phyloP scores from a whole-genome alignment of 1,139 yeast genomes.

The Ashbya aceris region DNA sequence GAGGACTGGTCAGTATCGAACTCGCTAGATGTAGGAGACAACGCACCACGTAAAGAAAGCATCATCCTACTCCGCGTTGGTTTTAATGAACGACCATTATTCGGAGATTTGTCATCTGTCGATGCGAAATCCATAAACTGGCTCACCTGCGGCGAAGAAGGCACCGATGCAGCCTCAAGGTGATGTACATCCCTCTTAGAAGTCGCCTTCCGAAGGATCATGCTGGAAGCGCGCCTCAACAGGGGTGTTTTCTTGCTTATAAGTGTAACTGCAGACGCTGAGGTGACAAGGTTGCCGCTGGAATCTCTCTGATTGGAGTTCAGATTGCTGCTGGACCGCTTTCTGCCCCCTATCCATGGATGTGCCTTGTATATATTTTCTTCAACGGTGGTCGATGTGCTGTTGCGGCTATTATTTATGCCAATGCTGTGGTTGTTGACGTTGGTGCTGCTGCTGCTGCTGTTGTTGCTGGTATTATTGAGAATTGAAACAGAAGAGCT shows the following conservation, averaged over 20 bases:
- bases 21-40: not conserved
- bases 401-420: not conserved
- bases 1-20: conserved; percentile 1
- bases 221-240: conserved; percentile 27
- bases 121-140: not conserved
- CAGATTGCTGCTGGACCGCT: not conserved
- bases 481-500: conserved; percentile 8
- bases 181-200: conserved; percentile 1
- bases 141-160: conserved; percentile 1
- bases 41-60: conserved; percentile 1
- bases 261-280: not conserved
- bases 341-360: not conserved
- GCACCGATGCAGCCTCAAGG: not conserved
- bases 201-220: conserved; percentile 18
- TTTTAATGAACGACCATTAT: not conserved
- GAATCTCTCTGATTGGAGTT: not conserved
- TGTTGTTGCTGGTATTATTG: conserved; percentile 2
- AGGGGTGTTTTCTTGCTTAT: conserved; percentile 19
- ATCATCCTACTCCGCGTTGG: not conserved
- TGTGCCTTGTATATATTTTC: not conserved
- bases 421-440: too few species aligned
- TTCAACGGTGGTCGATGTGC: conserved; percentile 1
- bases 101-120: not conserved
- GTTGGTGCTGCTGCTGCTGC: conserved; percentile 1
- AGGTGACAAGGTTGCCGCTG: not conserved